Percentiles rank a stretch among this genome's conserved stretches.
phyloP scores from a whole-genome alignment of 2,329 filamentous ascomycete species.

The Hypoxylon sp. region DNA sequence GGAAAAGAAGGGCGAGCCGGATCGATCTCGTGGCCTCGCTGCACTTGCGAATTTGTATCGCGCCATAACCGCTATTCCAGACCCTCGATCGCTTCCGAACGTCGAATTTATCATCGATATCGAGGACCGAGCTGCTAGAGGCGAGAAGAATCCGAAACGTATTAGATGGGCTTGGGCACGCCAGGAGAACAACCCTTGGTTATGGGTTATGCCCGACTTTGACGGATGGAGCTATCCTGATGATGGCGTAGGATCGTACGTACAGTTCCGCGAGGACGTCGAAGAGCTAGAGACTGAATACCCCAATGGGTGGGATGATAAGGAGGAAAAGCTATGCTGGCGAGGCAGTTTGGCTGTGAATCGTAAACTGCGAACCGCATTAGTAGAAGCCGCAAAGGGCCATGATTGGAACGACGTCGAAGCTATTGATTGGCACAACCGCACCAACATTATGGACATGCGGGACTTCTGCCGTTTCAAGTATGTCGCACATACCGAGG shows the following conservation, averaged over 20 bases:
- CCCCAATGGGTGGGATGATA: conserved; percentile 46
- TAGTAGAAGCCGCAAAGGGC: conserved; percentile 47
- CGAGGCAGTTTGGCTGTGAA: conserved; percentile 54
- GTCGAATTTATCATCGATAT: conserved; percentile 49
- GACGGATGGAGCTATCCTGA: conserved; percentile 48
- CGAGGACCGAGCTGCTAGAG: conserved; percentile 42
- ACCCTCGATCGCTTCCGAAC: conserved; percentile 44
- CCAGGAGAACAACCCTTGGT: conserved; percentile 42
- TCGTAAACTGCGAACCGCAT: conserved; percentile 43
- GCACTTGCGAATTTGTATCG: conserved; percentile 47
- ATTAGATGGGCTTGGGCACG: conserved; percentile 49
- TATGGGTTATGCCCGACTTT: conserved; percentile 50
- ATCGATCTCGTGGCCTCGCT: conserved; percentile 47
- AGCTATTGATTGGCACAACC: conserved; percentile 50
- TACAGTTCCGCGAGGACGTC: conserved; percentile 47
- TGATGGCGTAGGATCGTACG: conserved; percentile 46
- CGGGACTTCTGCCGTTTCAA: conserved; percentile 50
- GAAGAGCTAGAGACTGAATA: conserved; percentile 42
- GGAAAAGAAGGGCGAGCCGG: conserved; percentile 48
- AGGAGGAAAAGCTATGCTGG: conserved; percentile 53
- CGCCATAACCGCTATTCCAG: conserved; percentile 42
- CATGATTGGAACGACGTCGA: conserved; percentile 53
- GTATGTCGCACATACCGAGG: conserved; percentile 51
- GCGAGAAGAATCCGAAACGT: conserved; percentile 40
- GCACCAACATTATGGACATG: conserved; percentile 48